Evolutionary conservation across 2,329 filamentous ascomycete species (phyloP).

Genomic region (Penicillium freii): DNA sequence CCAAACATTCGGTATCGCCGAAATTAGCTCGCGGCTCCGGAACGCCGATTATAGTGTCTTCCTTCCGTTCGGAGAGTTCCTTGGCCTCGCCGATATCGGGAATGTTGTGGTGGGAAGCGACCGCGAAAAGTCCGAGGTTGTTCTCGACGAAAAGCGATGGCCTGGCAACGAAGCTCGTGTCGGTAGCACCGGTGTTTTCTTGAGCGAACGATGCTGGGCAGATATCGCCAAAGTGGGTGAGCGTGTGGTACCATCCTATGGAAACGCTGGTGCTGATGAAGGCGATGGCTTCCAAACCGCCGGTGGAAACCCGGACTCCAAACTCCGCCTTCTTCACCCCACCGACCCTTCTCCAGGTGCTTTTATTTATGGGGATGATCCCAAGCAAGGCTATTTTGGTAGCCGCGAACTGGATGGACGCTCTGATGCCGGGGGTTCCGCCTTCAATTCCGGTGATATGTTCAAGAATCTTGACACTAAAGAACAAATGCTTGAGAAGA

Average conservation of each 20-base stretch:
- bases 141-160: constrained; percentile 93
- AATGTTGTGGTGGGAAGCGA: constrained; percentile 87
- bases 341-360: constrained; percentile 53
- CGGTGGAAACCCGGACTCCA: constrained; percentile 50
- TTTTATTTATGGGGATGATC: constrained; percentile 70
- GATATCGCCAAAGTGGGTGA: constrained; percentile 78
- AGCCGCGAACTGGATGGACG: constrained; percentile 75
- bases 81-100: constrained; percentile 82
- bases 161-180: constrained; percentile 85
- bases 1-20: constrained; percentile 92
- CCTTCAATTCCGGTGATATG: constrained; percentile 90
- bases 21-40: constrained; percentile 89
- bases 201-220: constrained; percentile 94
- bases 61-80: constrained; percentile 91
- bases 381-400: constrained; percentile 76
- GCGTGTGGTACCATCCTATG: constrained; percentile 55
- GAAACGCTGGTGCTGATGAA: constrained; percentile 56
- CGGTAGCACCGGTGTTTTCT: constrained; percentile 88
- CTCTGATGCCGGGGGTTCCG: constrained; percentile 89
- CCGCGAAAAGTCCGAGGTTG: constrained; percentile 82
- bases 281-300: constrained; percentile 59
- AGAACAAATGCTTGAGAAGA: constrained; percentile 91
- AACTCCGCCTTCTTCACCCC: constrained; percentile 54
- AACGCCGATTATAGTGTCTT: constrained; percentile 96
- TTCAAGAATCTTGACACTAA: constrained; percentile 94